Evolutionary conservation across 352 stramenopile species (phyloP).

Genomic region (Globisporangium paroecandrum): DNA sequence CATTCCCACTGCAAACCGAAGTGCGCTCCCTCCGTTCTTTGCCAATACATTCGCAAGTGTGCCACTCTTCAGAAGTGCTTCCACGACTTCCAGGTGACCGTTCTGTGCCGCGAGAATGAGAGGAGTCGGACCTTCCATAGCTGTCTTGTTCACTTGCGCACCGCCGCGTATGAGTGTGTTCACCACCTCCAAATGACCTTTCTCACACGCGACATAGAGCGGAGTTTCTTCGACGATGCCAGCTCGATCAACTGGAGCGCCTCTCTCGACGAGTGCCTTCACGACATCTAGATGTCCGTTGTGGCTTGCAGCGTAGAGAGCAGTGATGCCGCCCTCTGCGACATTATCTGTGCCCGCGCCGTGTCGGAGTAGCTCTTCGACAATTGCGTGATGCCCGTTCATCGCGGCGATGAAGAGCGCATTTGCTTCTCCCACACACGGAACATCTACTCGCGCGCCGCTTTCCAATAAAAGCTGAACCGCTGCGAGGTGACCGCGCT

Average conservation of each 20-base stretch:
- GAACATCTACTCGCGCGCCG: not conserved
- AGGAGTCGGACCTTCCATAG: not conserved
- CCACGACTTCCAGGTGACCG: too few species aligned
- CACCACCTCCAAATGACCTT: slow-evolving; percentile 1
- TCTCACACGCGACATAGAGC: not conserved
- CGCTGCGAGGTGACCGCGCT: not conserved
- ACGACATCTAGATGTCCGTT: slow-evolving; percentile 1
- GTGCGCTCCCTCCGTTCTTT: not conserved
- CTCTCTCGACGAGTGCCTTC: not conserved
- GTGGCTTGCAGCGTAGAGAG: not conserved
- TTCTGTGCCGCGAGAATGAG: not conserved
- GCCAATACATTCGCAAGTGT: not conserved
- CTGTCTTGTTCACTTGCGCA: not conserved
- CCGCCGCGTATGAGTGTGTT: too few species aligned
- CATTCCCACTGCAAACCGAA: not conserved
- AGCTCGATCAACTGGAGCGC: not conserved
- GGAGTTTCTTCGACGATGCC: not conserved
- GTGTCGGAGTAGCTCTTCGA: not conserved
- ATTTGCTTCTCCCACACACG: not conserved
- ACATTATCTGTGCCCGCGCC: not conserved
- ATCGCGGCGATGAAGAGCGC: not conserved
- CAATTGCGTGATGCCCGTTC: not conserved
- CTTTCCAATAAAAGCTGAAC: not conserved
- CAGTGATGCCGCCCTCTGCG: not conserved
- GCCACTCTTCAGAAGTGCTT: not conserved